These are phyloP conservation scores for Saturnispora dispora DNA, from an alignment of 805 yeast species.

Conservation along the genomic window DNA sequence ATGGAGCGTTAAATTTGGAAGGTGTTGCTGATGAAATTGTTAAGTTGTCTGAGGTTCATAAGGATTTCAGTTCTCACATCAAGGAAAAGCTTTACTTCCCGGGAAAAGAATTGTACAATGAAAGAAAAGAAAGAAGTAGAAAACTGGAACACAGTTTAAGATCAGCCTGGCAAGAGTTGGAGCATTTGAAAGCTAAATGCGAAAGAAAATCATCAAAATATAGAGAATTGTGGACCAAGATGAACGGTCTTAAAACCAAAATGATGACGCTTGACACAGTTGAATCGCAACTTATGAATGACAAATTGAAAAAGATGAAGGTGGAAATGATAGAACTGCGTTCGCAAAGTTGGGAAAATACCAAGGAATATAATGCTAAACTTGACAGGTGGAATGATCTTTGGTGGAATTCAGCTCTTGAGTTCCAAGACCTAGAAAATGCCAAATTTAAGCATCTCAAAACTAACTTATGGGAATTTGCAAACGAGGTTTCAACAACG, in stretches of 20 bases:
- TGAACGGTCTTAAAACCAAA: constrained; percentile 52
- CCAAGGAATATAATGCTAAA: constrained; percentile 44
- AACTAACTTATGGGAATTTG: constrained; percentile 66
- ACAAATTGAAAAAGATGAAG: constrained; percentile 43
- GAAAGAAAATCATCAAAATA: constrained; percentile 38
- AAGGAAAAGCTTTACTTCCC: constrained; percentile 43
- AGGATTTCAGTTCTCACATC: constrained; percentile 41
- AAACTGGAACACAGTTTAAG: constrained; percentile 49
- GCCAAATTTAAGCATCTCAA: constrained; percentile 64
- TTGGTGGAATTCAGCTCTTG: constrained; percentile 58
- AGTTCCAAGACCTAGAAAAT: constrained; percentile 59
- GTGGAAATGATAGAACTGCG: constrained; percentile 33
- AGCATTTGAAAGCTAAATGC: constrained; percentile 29
- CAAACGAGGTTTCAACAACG: constrained; percentile 62
- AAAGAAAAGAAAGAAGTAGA: constrained; percentile 44
- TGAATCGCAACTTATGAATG: constrained; percentile 54
- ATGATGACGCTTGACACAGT: constrained; percentile 63
- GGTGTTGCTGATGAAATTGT: background rate
- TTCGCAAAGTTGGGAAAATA: constrained; percentile 48
- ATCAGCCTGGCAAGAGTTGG: constrained; percentile 5
- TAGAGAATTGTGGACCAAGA: constrained; percentile 47
- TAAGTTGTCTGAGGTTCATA: constrained; percentile 47
- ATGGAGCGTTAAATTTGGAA: background rate
- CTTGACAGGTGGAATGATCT: constrained; percentile 60
- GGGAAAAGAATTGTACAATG: constrained; percentile 40